Conservation (phyloP, 495 filamentous ascomycete species). For the Neurospora hispaniola region DNA sequence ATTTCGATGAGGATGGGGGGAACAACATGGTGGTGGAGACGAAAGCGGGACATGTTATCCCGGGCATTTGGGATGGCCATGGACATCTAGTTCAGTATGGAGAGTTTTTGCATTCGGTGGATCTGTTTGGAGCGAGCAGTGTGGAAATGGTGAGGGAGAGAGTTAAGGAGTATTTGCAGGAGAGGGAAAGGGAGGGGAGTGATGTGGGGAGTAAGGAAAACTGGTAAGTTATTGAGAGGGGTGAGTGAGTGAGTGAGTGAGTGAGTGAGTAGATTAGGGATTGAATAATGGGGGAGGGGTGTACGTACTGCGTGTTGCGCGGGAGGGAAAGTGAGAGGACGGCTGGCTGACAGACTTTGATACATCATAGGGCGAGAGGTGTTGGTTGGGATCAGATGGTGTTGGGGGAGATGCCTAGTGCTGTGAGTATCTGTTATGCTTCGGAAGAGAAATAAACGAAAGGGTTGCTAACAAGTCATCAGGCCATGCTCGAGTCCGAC, state of each 20-base stretch:
- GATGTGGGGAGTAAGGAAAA: conserved; percentile 32
- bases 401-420: conserved; percentile 51
- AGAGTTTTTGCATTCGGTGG: conserved; percentile 50
- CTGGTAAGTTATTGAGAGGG: conserved; percentile 21
- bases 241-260: background rate
- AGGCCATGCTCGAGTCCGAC: conserved; percentile 44
- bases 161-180: conserved; percentile 34
- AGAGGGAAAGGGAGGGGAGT: background rate
- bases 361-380: conserved; percentile 34
- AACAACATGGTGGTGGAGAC: background rate
- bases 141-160: conserved; percentile 37
- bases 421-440: conserved; percentile 30
- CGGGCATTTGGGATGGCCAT: conserved; percentile 56
- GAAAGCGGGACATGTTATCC: conserved; percentile 36
- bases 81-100: conserved; percentile 53
- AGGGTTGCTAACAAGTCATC: conserved; percentile 9
- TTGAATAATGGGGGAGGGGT: no score
- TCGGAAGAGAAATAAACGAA: background rate
- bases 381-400: conserved; percentile 56
- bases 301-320: background rate
- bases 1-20: background rate
- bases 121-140: conserved; percentile 44
- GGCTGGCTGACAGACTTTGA: background rate
- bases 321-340: background rate
- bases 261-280: background rate